Percentiles rank a stretch among this genome's conserved stretches.
Evolutionary conservation across 805 yeast species (phyloP).

Genomic region (Maudiozyma serrabonitensis): DNA sequence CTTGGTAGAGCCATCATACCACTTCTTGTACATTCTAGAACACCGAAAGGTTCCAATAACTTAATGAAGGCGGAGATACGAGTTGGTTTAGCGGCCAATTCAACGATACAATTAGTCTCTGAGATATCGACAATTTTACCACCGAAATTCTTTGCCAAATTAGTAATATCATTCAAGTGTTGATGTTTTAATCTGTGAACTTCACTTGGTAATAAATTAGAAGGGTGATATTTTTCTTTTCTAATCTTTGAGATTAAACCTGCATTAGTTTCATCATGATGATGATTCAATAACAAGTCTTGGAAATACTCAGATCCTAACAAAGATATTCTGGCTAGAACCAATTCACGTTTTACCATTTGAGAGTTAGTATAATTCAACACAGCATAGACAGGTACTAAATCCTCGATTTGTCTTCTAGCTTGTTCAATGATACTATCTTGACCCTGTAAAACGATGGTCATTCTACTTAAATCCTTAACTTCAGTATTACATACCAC

Average conservation of each 20-base stretch:
- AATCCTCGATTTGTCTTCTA: slow-evolving; percentile 92
- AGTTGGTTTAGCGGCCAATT: slow-evolving; percentile 87
- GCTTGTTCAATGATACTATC: slow-evolving; percentile 97
- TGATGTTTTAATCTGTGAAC: slow-evolving; percentile 88
- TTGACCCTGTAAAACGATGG: slow-evolving; percentile 87
- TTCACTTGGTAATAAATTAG: slow-evolving; percentile 80
- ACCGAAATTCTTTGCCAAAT: slow-evolving; percentile 77
- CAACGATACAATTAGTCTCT: slow-evolving; percentile 89
- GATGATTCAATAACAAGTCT: slow-evolving; percentile 81
- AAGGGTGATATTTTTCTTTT: slow-evolving; percentile 64
- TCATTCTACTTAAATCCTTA: slow-evolving; percentile 91
- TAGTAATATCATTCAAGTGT: slow-evolving; percentile 77
- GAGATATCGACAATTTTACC: slow-evolving; percentile 88
- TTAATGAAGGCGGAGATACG: slow-evolving; percentile 80
- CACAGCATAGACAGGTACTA: slow-evolving; percentile 97
- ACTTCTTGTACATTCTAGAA: slow-evolving; percentile 89
- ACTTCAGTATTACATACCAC: slow-evolving; percentile 97
- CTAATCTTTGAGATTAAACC: slow-evolving; percentile 22
- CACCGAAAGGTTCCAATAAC: slow-evolving; percentile 90
- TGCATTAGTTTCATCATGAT: slow-evolving; percentile 18
- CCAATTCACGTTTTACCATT: slow-evolving; percentile 81
- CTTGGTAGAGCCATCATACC: slow-evolving; percentile 99
- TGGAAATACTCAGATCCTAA: slow-evolving; percentile 98
- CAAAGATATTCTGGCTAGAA: slow-evolving; percentile 83
- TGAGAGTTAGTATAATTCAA: slow-evolving; percentile 86